Conservation (phyloP, 2,329 filamentous ascomycete genomes). For the Hansfordia pulvinata region DNA sequence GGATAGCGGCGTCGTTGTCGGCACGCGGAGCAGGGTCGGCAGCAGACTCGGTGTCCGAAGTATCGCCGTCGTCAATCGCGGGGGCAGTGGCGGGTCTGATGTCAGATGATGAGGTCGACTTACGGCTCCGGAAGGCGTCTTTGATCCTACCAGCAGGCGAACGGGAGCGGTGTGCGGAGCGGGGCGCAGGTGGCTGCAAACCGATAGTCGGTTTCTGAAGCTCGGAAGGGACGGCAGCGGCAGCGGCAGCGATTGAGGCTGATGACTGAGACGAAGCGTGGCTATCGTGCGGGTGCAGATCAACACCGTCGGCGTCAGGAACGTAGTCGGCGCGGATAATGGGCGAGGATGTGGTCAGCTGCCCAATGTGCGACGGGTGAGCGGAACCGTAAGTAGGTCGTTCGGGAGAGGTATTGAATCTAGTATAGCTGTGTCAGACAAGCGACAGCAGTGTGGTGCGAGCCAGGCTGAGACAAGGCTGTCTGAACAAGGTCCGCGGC, state of each 20-base stretch:
- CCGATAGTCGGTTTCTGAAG: too few species aligned
- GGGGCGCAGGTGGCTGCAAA: constrained; percentile 26
- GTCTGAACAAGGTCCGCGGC: too few species aligned
- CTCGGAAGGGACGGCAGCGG: too few species aligned
- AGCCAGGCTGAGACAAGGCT: too few species aligned
- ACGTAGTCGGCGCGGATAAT: constrained; percentile 45
- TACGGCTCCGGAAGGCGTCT: constrained; percentile 54
- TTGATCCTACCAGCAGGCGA: constrained; percentile 62
- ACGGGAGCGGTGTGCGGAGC: constrained; percentile 40
- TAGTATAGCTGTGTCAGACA: constrained; percentile 5
- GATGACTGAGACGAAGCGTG: constrained; percentile 22
- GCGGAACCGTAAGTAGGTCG: constrained; percentile 37
- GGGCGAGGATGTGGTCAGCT: constrained; percentile 56
- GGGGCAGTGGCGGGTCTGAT: constrained; percentile 7
- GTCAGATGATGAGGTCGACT: constrained; percentile 12
- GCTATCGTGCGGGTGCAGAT: constrained; percentile 13
- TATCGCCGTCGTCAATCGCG: too few species aligned
- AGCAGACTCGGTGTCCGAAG: background rate
- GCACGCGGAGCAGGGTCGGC: too few species aligned
- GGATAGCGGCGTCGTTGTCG: too few species aligned
- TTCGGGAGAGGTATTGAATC: constrained; percentile 12
- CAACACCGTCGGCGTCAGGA: constrained; percentile 25
- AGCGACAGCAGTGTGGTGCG: too few species aligned
- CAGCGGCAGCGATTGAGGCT: too few species aligned
- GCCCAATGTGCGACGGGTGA: constrained; percentile 52